Base-by-base conservation (phyloP, 257 asterid genomes). In the Jasminum sambac region DNA sequence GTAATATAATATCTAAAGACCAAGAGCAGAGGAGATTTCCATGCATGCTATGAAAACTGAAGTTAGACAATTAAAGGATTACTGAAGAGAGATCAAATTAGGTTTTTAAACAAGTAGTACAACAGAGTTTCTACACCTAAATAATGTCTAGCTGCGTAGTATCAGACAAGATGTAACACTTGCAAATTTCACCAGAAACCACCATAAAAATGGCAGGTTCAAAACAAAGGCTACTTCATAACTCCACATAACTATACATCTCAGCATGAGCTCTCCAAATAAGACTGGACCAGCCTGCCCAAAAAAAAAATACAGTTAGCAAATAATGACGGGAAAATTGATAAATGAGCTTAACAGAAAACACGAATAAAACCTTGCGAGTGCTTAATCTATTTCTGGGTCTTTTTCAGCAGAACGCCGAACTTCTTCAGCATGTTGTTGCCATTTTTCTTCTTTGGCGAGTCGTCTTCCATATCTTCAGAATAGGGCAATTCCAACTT, bases 351-450 rank as follows among this genome's bases (percentile, higher is more conserved):
- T 24, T 57, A 23, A 25, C 52, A 13, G 17, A 43, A 26, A 66
- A 69, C 36, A 23, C 2, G n/a, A 72, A 69, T 14, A 68, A 58
- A 71, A 77, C 83, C 79, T 63, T 72, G 30, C n/a, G 21, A 58
- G 1, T 4, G 16, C 3, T 24, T 30, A 58, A 40, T 72, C 84
- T 88, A 88, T 70, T 86, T 89, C 83, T 83, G 95, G 70, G 88
- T 87, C 77, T 94, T 94, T 82, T 87, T 94, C 90, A 94, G 76
- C 82, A 91, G 65, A 61, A 82, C 86, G 6, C 96, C 89, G 9
- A 94, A 79, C 89, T 88, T 94, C 88, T 85, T 94, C 80, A 94
- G 72, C 98, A 94, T 72, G 62, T 84, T 72, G 62, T 84, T 94
- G 37, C 91, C 86, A 59, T 89, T 88, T 57, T 85, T 94, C 88